Evolutionary conservation across 2,329 filamentous ascomycete genomes (phyloP).

Genomic region (Chrysoporthe austroafricana): DNA sequence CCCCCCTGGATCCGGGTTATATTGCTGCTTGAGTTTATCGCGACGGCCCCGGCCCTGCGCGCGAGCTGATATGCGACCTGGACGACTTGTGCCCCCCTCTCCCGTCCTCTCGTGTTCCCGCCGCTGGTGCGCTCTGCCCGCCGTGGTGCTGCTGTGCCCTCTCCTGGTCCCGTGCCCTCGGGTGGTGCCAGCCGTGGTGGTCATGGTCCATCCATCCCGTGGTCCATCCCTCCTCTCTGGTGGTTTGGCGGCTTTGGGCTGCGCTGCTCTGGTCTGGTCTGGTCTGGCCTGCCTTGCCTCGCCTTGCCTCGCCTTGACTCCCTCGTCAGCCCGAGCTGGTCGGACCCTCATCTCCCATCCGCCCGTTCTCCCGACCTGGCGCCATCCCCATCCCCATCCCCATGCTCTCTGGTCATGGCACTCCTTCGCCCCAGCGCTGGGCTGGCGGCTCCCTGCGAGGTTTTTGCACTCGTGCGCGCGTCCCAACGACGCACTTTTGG

Average conservation of each 20-base stretch:
- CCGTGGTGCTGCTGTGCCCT: neutral
- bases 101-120: neutral
- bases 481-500: neutral
- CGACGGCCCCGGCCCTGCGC: constrained; percentile 4
- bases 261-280: neutral
- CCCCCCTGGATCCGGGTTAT: neutral
- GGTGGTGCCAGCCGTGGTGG: neutral
- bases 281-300: neutral
- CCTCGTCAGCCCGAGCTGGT: neutral
- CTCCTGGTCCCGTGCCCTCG: neutral
- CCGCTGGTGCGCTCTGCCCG: neutral
- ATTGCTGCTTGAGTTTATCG: constrained; percentile 7
- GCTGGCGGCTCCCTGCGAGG: neutral
- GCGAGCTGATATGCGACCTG: constrained; percentile 5
- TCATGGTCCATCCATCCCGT: neutral
- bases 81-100: neutral
- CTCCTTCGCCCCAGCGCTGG: neutral
- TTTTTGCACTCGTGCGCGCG: constrained; percentile 3
- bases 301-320: neutral
- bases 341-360: neutral
- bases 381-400: neutral
- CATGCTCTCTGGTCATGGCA: neutral
- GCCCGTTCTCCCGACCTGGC: neutral
- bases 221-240: constrained; percentile 8
- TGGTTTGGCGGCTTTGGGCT: constrained; percentile 21